Percentiles rank a stretch among this genome's conserved stretches.
These are phyloP conservation scores for Saccharomycopsis selenospora DNA, from an alignment of 805 yeast species.

Conservation along the genomic window DNA sequence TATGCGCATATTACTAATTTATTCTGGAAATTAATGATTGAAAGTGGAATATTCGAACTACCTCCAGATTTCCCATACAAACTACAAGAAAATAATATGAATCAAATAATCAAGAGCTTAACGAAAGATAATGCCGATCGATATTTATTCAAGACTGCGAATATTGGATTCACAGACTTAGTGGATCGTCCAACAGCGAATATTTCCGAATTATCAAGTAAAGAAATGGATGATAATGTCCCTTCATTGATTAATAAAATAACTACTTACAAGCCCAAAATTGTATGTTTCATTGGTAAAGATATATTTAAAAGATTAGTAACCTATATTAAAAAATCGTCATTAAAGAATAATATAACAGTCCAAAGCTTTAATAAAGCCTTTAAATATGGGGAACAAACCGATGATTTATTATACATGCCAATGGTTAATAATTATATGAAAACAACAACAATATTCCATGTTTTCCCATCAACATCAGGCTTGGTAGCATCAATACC, in stretches of 20 bases:
- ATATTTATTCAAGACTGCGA: constrained; percentile 34
- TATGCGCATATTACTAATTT: constrained; percentile 64
- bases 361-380: constrained; percentile 20
- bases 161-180: constrained; percentile 66
- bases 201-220: constrained; percentile 43
- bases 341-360: constrained; percentile 5
- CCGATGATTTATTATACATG: constrained; percentile 3
- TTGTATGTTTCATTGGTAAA: constrained; percentile 59
- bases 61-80: constrained; percentile 3
- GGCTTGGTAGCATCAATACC: constrained; percentile 18
- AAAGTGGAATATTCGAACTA: constrained; percentile 37
- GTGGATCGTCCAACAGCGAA: constrained; percentile 56
- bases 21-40: constrained; percentile 60
- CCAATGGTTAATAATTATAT: background rate
- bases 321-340: constrained; percentile 29
- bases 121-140: constrained; percentile 34
- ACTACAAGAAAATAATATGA: background rate
- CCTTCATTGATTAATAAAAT: constrained; percentile 44
- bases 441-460: constrained; percentile 4
- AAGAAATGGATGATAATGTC: constrained; percentile 51
- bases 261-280: constrained; percentile 31
- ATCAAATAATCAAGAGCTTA: constrained; percentile 18
- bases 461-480: constrained; percentile 16
- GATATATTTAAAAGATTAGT: constrained; percentile 65
- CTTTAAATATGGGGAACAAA: constrained; percentile 50